Evolutionary conservation across 2,329 filamentous ascomycete species (phyloP), one percentile per base, ranked within the genome.

Genomic region (Talaromyces pinophilus): DNA sequence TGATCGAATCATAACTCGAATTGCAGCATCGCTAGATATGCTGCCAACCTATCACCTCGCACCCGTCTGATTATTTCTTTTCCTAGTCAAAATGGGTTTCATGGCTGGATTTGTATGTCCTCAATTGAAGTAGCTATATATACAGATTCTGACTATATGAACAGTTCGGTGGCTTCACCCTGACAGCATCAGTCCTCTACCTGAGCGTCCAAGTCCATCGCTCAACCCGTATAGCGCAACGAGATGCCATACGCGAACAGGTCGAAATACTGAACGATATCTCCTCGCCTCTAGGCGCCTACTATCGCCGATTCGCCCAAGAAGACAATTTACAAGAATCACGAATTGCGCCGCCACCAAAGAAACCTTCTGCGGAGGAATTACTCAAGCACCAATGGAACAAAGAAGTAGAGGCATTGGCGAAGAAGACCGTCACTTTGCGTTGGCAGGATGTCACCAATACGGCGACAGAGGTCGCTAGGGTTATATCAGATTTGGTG

Each of bases 371-470:
- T 59, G 80, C 91, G 60, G 75, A 88, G 63, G 90, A 93, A 74
- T 82, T 86, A 42, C 83, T 89, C 72, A 94, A 94, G 81, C 89
- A 91, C 73, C 83, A 86, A 67, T 94, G 91, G 91, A 94, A 95
- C 77, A 78, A 84, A 61, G 91, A 94, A 78, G 78, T 94, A 42
- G 85, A 90, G 76, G 82, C 83, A 68, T 84, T 89, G 62, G 89
- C 90, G 64, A 83, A 82, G 67, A 89, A 87, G 84, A 85, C 87
- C 65, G 87, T 92, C 78, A 83, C 79, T 40, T 87, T 85, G 68
- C 86, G 90, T 76, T 92, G 89, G 89, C 79, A 82, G 59, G 83
- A 83, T 62, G 83, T 88, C 63, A 84, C 88, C 62, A 71, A 75
- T 62, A 72, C 73, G 13, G 74, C 73, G 3, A 69, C 63, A 63